Evolutionary conservation across 441 rosid genomes (phyloP), one percentile per base, ranked within the genome.

Genomic region (Erodium chrysanthum): DNA sequence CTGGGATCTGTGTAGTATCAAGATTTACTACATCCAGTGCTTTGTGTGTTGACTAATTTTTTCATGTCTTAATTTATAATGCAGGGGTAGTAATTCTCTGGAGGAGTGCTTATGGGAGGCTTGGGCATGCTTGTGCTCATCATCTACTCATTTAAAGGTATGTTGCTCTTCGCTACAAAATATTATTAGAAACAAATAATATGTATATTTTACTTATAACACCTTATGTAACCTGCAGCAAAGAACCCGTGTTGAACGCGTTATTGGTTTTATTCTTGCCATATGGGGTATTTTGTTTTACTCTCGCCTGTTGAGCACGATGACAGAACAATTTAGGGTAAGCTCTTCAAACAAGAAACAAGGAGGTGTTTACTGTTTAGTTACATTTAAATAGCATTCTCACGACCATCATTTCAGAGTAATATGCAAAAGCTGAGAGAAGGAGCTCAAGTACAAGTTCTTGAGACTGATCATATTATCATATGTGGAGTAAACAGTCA

Each of bases 71-170:
- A 35, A 72, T 64, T 73, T 68, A 68, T 79, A 62, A 73, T 68
- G 67, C 81, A 89, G 98, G 88, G 82, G 78, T 54, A 79, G 73
- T 64, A 87, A 79, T 25, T 75, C 93, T 59, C 82, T 93, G 66
- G 96, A 91, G 80, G 96, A 91, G 66, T 93, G 98, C 83, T 77
- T 93, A 65, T 89, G 98, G 96, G 98, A 93, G 79, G 98, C 98
- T 63, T 93, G 97, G 98, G 93, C 98, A 64, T 93, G 97, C 74
- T 83, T 93, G 8, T 80, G 84, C 80, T 91, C 97, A 68, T 91
- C 98, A 67, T 89, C 96, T 54, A 86, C 93, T 79, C 97, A 93
- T 86, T 74, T 93, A 71, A 86, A 74, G 85, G 98, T 93, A 52
- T 62, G 83, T 46, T 68, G 62, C 11, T 64, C 18, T 56, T 52